phyloP scores from a whole-genome alignment of 2,329 filamentous ascomycete genomes.

The Fusarium papillatum region DNA sequence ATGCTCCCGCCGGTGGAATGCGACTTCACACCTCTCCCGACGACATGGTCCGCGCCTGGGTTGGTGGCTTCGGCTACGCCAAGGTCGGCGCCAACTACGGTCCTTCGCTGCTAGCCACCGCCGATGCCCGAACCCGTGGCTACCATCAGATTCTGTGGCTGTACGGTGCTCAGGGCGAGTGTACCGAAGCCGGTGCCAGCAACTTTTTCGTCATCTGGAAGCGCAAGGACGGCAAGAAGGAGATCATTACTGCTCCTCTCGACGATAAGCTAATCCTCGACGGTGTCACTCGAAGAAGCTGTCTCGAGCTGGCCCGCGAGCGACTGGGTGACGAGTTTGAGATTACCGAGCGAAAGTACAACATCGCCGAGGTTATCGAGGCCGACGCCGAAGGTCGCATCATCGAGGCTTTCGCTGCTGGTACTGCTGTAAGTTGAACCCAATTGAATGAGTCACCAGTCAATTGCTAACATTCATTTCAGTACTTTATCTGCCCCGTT shows the following conservation, averaged over 20 bases:
- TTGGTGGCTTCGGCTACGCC: slow-evolving; percentile 91
- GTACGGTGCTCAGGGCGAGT: slow-evolving; percentile 81
- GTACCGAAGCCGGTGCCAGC: slow-evolving; percentile 91
- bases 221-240: slow-evolving; percentile 63
- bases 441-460: neutral
- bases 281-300: slow-evolving; percentile 87
- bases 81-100: slow-evolving; percentile 97
- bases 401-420: slow-evolving; percentile 87
- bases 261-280: slow-evolving; percentile 88
- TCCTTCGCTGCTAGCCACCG: slow-evolving; percentile 83
- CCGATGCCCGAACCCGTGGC: slow-evolving; percentile 78
- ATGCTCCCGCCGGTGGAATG: slow-evolving; percentile 69
- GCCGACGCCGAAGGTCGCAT: slow-evolving; percentile 82
- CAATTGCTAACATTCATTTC: slow-evolving; percentile 29
- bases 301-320: slow-evolving; percentile 79
- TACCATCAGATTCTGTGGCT: slow-evolving; percentile 97
- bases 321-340: slow-evolving; percentile 72
- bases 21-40: slow-evolving; percentile 83
- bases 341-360: slow-evolving; percentile 86
- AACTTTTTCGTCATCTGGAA: slow-evolving; percentile 94
- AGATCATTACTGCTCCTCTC: slow-evolving; percentile 86
- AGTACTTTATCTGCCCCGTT: slow-evolving; percentile 81
- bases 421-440: slow-evolving; percentile 79
- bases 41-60: slow-evolving; percentile 92
- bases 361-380: slow-evolving; percentile 81